phyloP scores from a whole-genome alignment of 176 grass and related monocot species.

The Poa pratensis region DNA sequence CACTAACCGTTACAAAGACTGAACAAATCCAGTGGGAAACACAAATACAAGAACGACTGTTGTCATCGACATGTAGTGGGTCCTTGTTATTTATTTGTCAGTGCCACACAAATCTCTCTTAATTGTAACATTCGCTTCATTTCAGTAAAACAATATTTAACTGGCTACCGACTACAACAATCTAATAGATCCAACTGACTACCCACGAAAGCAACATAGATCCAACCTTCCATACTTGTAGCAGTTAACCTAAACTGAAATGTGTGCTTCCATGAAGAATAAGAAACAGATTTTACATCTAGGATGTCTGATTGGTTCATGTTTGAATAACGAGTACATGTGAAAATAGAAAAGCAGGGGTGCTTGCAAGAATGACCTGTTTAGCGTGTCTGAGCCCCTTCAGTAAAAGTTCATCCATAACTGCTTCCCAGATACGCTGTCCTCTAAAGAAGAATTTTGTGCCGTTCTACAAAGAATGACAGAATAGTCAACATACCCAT shows the following conservation, averaged over 20 bases:
- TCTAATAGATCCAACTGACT: background rate
- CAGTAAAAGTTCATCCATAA: slow-evolving; percentile 69
- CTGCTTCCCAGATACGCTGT: slow-evolving; percentile 73
- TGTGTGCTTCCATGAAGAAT: background rate
- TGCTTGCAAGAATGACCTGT: slow-evolving; percentile 60
- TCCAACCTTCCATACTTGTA: background rate
- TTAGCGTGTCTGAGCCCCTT: slow-evolving; percentile 76
- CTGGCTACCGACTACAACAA: background rate
- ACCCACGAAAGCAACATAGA: background rate
- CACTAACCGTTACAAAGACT: background rate
- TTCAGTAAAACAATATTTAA: background rate
- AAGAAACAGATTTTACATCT: background rate
- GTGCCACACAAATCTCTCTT: background rate
- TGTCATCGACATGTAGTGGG: background rate
- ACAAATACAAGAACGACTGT: background rate
- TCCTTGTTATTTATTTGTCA: background rate
- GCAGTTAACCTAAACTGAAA: slow-evolving; percentile 19
- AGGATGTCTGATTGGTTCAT: slow-evolving; percentile 4
- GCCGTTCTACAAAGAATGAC: slow-evolving; percentile 47
- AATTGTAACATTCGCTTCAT: background rate
- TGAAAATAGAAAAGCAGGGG: background rate
- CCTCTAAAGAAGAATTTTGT: slow-evolving; percentile 78
- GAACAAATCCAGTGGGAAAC: background rate
- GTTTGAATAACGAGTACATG: background rate
- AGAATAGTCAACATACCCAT: background rate